Percentiles rank a stretch among this genome's conserved stretches.
Evolutionary conservation across 2,329 filamentous ascomycete genomes (phyloP).

Genomic region (Calonectria montana): DNA sequence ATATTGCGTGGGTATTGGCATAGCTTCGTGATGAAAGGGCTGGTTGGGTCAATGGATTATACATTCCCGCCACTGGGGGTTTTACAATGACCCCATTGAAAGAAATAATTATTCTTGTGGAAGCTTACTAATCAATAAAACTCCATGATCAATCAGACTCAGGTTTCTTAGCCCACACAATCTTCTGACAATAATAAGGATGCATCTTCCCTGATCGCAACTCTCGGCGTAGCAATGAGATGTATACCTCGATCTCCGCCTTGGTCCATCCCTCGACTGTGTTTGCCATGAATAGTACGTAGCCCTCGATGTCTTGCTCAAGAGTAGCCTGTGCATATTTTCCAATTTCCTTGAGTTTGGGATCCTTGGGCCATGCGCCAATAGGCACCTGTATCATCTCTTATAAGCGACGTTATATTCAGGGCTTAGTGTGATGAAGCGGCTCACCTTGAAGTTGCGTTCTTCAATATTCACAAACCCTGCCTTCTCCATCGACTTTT

Average conservation of each 20-base stretch:
- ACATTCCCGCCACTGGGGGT: not conserved
- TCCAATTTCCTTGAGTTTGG: slow-evolving; percentile 23
- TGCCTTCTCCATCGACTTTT: slow-evolving; percentile 22
- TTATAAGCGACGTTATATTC: not conserved
- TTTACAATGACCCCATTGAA: not conserved
- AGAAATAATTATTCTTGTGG: too few species aligned
- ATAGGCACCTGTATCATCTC: slow-evolving; percentile 22
- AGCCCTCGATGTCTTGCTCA: slow-evolving; percentile 35
- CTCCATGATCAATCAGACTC: not conserved
- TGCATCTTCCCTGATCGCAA: slow-evolving; percentile 30
- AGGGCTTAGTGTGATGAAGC: too few species aligned
- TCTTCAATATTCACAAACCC: slow-evolving; percentile 26
- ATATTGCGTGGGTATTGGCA: not conserved
- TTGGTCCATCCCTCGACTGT: slow-evolving; percentile 33
- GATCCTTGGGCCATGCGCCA: slow-evolving; percentile 27
- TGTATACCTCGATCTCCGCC: slow-evolving; percentile 32
- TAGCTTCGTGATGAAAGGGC: not conserved
- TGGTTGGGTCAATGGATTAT: not conserved
- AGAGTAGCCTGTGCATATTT: slow-evolving; percentile 28
- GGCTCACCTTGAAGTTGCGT: slow-evolving; percentile 23
- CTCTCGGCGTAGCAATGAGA: slow-evolving; percentile 33
- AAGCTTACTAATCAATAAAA: not conserved
- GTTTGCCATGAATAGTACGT: slow-evolving; percentile 33
- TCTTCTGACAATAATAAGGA: slow-evolving; percentile 30
- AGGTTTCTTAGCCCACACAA: slow-evolving; percentile 28